A percentile compares a stretch with the other conserved stretches of the same genome.
Evolutionary conservation across 2,329 filamentous ascomycete species (phyloP).

Genomic region (Alternaria gaisen): DNA sequence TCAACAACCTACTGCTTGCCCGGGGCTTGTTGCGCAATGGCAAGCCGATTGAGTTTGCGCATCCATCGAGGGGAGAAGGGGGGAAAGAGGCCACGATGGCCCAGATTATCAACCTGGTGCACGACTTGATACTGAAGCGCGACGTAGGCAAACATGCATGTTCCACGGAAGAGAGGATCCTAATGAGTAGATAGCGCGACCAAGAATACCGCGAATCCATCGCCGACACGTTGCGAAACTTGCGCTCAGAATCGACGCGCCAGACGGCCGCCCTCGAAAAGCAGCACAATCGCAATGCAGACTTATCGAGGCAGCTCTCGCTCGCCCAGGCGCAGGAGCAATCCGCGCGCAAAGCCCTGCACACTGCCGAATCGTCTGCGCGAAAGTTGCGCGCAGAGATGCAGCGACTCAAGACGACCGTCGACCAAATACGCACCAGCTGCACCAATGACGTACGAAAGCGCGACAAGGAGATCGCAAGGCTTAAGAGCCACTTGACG

Average conservation of each 20-base stretch:
- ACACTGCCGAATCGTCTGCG: constrained; percentile 75
- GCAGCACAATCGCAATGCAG: constrained; percentile 63
- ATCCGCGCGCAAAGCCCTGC: constrained; percentile 72
- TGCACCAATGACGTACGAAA: constrained; percentile 93
- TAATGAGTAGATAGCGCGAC: constrained; percentile 71
- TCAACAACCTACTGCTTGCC: constrained; percentile 72
- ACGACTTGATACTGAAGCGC: constrained; percentile 88
- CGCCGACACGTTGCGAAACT: constrained; percentile 76
- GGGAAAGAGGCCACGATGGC: constrained; percentile 77
- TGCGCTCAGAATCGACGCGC: constrained; percentile 78
- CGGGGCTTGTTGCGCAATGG: constrained; percentile 70
- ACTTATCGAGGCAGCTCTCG: constrained; percentile 65
- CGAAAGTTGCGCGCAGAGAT: constrained; percentile 86
- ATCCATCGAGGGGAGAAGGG: constrained; percentile 70
- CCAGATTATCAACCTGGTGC: constrained; percentile 88
- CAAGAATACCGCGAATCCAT: constrained; percentile 87
- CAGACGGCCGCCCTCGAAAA: constrained; percentile 73
- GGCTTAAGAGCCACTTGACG: constrained; percentile 84
- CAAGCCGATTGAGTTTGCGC: constrained; percentile 82
- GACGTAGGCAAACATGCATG: constrained; percentile 68
- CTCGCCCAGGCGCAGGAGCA: constrained; percentile 75
- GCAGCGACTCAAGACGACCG: constrained; percentile 76
- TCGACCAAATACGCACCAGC: constrained; percentile 83
- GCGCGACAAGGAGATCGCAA: constrained; percentile 86
- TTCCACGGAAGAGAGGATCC: not conserved